These are phyloP conservation scores for Umbilicus rupestris DNA, from an alignment of 164 flowering plant genomes.

Conservation along the genomic window DNA sequence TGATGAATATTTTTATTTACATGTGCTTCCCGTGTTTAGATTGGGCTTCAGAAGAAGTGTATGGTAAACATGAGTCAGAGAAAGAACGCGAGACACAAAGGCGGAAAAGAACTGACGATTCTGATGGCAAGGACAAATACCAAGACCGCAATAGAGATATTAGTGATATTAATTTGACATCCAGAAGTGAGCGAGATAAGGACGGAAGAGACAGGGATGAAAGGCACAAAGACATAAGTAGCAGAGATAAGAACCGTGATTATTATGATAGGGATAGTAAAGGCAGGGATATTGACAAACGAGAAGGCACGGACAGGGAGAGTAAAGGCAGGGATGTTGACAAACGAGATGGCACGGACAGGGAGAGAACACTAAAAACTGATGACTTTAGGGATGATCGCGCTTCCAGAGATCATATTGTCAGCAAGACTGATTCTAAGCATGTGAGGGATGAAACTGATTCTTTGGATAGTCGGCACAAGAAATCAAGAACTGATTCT, in stretches of 20 bases:
- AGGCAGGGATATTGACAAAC: background rate
- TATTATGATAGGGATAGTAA: background rate
- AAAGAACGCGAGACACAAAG: conserved; percentile 46
- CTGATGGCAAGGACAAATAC: conserved; percentile 35
- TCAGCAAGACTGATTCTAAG: conserved; percentile 34
- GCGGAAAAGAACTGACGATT: conserved; percentile 33
- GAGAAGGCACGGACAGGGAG: conserved; percentile 24
- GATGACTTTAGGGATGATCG: conserved; percentile 32
- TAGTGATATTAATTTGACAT: conserved; percentile 27
- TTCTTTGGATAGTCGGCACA: conserved; percentile 24
- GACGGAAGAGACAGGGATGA: conserved; percentile 26
- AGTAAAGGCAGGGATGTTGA: conserved; percentile 4
- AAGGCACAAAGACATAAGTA: conserved; percentile 17
- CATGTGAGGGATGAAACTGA: conserved; percentile 38
- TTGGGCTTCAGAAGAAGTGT: conserved; percentile 24
- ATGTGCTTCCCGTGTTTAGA: conserved; percentile 17
- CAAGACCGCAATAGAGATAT: conserved; percentile 33
- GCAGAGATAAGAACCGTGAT: conserved; percentile 2
- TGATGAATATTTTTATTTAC: conserved; percentile 15
- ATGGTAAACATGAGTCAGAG: conserved; percentile 41
- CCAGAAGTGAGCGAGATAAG: conserved; percentile 28
- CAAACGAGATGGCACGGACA: conserved; percentile 21
- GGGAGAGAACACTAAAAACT: conserved; percentile 15
- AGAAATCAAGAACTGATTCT: conserved; percentile 30
- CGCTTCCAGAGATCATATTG: conserved; percentile 25